Evolutionary conservation across 2,329 filamentous ascomycete genomes (phyloP).

Genomic region (Botrytis elliptica): DNA sequence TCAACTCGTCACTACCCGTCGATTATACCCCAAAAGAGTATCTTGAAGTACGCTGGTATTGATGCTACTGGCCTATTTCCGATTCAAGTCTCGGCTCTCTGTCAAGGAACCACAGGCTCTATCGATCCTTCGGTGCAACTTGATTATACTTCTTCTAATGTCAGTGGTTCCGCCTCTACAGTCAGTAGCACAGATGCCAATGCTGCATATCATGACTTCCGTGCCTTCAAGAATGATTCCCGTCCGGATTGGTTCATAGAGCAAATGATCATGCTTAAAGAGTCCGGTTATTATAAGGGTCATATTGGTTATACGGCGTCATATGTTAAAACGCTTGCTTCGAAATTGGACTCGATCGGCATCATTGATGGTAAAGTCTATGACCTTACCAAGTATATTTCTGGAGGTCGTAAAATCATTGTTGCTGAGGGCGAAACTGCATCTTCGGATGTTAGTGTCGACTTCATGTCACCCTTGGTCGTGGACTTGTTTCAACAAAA

Average conservation of each 20-base stretch:
- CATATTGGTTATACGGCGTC: slow-evolving; percentile 77
- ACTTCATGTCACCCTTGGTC: slow-evolving; percentile 81
- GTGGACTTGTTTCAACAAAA: slow-evolving; percentile 73
- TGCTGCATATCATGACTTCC: slow-evolving; percentile 87
- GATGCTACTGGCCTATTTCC: slow-evolving; percentile 92
- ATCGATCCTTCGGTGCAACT: slow-evolving; percentile 74
- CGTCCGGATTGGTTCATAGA: slow-evolving; percentile 92
- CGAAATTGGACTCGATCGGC: slow-evolving; percentile 65
- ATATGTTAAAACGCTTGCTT: slow-evolving; percentile 70
- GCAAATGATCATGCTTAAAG: slow-evolving; percentile 71
- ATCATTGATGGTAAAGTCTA: slow-evolving; percentile 81
- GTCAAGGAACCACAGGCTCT: slow-evolving; percentile 68
- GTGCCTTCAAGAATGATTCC: slow-evolving; percentile 75
- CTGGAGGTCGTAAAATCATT: slow-evolving; percentile 67
- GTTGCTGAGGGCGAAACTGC: slow-evolving; percentile 53
- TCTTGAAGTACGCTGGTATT: slow-evolving; percentile 79
- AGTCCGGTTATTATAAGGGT: slow-evolving; percentile 79
- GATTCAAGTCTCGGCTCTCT: slow-evolving; percentile 89
- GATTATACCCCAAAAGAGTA: slow-evolving; percentile 53
- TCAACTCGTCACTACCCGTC: slow-evolving; percentile 75
- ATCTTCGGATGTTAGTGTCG: slow-evolving; percentile 52
- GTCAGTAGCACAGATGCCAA: slow-evolving; percentile 70
- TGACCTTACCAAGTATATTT: slow-evolving; percentile 81
- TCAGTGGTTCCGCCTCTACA: slow-evolving; percentile 63
- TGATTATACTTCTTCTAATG: slow-evolving; percentile 77